Conservation (phyloP, 2,329 filamentous ascomycete species). For the Colletotrichum lindemuthianum region DNA sequence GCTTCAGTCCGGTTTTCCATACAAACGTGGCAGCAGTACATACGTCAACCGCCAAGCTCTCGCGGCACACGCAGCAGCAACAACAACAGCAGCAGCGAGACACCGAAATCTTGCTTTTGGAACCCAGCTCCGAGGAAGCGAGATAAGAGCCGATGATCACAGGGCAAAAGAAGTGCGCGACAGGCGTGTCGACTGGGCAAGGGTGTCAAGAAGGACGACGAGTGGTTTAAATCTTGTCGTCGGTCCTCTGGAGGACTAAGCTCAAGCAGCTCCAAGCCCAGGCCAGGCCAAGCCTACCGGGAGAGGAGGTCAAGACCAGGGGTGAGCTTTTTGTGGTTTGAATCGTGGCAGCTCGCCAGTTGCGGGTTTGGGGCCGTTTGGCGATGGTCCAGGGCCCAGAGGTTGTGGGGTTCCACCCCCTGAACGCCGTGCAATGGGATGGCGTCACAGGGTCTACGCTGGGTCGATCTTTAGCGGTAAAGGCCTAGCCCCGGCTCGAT, state of each 20-base stretch:
- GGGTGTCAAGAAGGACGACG: constrained; percentile 8
- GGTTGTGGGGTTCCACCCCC: constrained; percentile 8
- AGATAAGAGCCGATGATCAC: constrained; percentile 10
- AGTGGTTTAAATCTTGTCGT: constrained; percentile 3
- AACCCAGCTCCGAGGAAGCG: constrained; percentile 4
- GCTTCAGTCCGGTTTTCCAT: constrained; percentile 8
- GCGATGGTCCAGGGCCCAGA: not conserved
- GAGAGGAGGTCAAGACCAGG: too few species aligned
- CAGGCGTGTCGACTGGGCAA: constrained; percentile 12
- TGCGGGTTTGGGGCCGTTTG: not conserved
- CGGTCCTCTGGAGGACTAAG: constrained; percentile 2
- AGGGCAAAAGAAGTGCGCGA: constrained; percentile 2
- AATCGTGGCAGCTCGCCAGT: constrained; percentile 17
- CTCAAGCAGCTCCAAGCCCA: not conserved
- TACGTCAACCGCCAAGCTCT: constrained; percentile 23
- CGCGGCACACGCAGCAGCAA: not conserved
- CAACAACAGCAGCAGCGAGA: not conserved
- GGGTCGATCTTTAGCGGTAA: constrained; percentile 24
- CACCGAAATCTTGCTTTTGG: constrained; percentile 18
- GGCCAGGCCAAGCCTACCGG: too few species aligned
- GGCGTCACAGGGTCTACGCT: constrained; percentile 20
- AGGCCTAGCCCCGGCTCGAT: not conserved
- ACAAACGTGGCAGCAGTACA: constrained; percentile 13
- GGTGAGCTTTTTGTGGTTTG: too few species aligned
- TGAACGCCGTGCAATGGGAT: constrained; percentile 3